These are phyloP conservation scores for Fusarium falciforme DNA, from an alignment of 2,329 filamentous ascomycete genomes.

Conservation along the genomic window DNA sequence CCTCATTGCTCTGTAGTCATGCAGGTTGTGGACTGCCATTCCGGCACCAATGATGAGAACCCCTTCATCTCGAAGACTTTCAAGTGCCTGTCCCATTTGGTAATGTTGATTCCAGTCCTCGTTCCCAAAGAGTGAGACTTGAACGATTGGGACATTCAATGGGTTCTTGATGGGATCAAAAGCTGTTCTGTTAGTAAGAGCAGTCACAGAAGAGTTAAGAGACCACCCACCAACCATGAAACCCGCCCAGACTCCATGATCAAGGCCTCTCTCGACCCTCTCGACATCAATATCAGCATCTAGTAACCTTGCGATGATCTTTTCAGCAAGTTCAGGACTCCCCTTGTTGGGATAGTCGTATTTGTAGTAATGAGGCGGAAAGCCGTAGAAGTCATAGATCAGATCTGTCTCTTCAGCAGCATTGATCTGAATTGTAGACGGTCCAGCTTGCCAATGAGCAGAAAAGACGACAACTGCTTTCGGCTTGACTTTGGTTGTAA, in stretches of 20 bases:
- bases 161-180: neutral
- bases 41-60: neutral
- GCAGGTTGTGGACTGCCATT: neutral
- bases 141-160: neutral
- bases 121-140: neutral
- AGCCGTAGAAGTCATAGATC: neutral
- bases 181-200: neutral
- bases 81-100: neutral
- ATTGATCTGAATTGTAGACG: neutral
- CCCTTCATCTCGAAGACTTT: neutral
- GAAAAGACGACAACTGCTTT: neutral
- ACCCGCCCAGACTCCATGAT: neutral
- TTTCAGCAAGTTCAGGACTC: neutral
- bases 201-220: neutral
- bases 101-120: neutral
- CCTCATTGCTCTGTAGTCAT: neutral
- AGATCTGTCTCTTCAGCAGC: neutral
- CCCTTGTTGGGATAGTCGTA: neutral
- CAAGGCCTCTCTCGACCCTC: neutral
- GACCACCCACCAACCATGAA: neutral
- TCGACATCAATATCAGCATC: neutral
- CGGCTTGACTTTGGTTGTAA: neutral
- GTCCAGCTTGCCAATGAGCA: neutral
- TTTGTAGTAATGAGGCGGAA: neutral
- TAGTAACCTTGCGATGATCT: neutral